Evolutionary conservation across 768 basidiomycete species (phyloP).

Genomic region (Russula olivacea): DNA sequence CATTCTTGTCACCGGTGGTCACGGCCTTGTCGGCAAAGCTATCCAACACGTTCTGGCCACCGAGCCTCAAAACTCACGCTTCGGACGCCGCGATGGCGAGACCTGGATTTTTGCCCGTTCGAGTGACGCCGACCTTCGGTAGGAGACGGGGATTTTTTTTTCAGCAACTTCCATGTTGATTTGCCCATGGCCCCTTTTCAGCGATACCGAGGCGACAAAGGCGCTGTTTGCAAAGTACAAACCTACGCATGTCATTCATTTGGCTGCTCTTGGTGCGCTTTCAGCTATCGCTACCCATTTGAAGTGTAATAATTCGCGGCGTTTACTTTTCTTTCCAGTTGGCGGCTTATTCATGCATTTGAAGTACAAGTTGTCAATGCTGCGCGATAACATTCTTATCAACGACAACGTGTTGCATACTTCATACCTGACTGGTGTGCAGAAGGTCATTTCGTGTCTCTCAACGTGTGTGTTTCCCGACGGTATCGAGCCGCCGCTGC

Average conservation of each 20-base stretch:
- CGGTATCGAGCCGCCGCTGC: background rate
- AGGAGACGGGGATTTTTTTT: no score
- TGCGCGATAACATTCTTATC: background rate
- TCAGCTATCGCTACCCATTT: background rate
- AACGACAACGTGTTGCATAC: slow-evolving; percentile 1
- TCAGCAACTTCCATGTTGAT: background rate
- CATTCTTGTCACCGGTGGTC: background rate
- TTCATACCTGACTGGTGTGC: background rate
- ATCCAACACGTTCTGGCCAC: background rate
- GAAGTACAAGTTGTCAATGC: background rate
- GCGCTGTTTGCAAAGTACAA: background rate
- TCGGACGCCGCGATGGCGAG: background rate
- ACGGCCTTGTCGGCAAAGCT: background rate
- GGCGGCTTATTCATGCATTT: slow-evolving; percentile 1
- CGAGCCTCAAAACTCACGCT: background rate
- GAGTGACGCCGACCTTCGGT: background rate
- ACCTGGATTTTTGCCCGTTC: background rate
- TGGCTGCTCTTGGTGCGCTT: background rate
- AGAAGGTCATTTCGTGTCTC: background rate
- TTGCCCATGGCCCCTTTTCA: background rate
- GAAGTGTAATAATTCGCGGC: background rate
- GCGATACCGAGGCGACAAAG: background rate
- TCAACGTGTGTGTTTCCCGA: background rate
- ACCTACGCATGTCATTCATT: background rate
- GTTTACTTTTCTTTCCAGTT: background rate